Base-by-base conservation (phyloP, 805 yeast genomes). In the Sugiyamaella lignohabitans region DNA sequence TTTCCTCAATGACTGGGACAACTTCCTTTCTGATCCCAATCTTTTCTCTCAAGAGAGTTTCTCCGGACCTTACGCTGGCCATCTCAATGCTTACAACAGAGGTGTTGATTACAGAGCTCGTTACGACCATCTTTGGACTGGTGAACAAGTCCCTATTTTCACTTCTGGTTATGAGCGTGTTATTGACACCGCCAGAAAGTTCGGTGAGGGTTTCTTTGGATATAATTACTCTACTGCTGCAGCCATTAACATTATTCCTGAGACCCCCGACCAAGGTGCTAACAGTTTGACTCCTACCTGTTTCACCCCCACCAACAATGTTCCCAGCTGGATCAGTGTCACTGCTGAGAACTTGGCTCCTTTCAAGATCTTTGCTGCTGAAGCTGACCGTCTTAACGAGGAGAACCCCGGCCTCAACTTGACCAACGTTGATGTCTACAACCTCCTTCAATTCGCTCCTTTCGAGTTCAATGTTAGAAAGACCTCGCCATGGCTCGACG, bases 181-280 rank as follows among this genome's bases (percentile, higher is more conserved):
- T 29, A 70, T 72, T 49, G 77, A 73, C 50, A 75, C 83, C 32
- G 76, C 84, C 8, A 60, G 68, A 23, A 65, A 69, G 56, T 81
- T 80, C 58, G 78, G 81, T 6, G 66, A 74, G 53, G 87, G 86
- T 0, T 80, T 82, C 62, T 67, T 77, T 53, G 75, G 75, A 5
- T 68, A 67, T 43, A 62, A 68, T 47, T 71, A 67, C 57, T 60
- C 69, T 17, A 48, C 60, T 20, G 59, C 61, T 27, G 64, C 70
- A n/a, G 67, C 60, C 22, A 56, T 75, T 37, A 56, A 67, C 30
- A 64, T 74, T 10, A 55, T 80, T 20, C 68, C 71, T 38, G 87
- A 82, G 58, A 65, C 65, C 40, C 62, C 59, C 6, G 52, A 56
- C 3, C 69, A 66, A 58, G 87, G 87, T 30, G 80, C 77, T 29